Conservation (phyloP, 192 early-diverging fungal genomes). For the Coemansia erecta region DNA sequence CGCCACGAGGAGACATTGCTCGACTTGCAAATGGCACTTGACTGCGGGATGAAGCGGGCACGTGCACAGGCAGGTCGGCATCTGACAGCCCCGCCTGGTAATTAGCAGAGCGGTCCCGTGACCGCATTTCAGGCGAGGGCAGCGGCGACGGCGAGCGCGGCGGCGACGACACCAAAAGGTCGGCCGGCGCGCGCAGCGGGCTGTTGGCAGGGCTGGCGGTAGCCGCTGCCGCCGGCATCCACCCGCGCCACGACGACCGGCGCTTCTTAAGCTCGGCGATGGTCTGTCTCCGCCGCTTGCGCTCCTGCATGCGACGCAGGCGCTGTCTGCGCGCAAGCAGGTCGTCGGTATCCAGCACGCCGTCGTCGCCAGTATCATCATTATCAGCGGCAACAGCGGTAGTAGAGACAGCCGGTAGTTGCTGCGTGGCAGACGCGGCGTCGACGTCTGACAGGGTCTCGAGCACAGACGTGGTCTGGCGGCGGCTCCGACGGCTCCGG, state of each 20-base stretch:
- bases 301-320: constrained; percentile 44
- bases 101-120: neutral
- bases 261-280: constrained; percentile 37
- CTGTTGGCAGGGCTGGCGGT: constrained; percentile 8
- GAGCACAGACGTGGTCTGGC: neutral
- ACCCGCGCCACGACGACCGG: constrained; percentile 52
- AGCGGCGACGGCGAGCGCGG: constrained; percentile 19
- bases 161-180: constrained; percentile 1
- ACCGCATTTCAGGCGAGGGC: constrained; percentile 1
- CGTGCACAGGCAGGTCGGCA: neutral
- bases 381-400: neutral
- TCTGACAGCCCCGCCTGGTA: too few species aligned
- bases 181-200: constrained; percentile 3
- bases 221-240: constrained; percentile 24
- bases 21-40: too few species aligned
- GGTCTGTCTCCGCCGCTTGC: constrained; percentile 42
- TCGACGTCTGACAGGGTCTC: neutral
- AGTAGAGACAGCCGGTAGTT: neutral
- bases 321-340: constrained; percentile 32
- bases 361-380: constrained; percentile 5
- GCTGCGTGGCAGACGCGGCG: too few species aligned
- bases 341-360: constrained; percentile 10
- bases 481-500: neutral
- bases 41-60: too few species aligned
- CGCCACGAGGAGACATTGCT: too few species aligned